These are phyloP conservation scores for Candida vaughaniae DNA, from an alignment of 805 yeast species.

Conservation along the genomic window DNA sequence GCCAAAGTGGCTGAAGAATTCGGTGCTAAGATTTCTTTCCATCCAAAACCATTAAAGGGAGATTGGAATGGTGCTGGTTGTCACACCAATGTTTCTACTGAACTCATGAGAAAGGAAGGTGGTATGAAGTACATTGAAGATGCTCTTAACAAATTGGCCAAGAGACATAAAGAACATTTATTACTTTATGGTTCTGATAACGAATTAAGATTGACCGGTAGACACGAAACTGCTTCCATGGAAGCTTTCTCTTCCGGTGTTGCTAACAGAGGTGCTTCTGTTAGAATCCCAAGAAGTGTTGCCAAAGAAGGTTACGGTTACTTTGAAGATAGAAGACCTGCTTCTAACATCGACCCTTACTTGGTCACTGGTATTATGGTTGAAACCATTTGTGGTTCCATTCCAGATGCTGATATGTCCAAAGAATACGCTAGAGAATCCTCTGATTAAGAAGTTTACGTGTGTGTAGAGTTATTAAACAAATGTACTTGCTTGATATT, in stretches of 20 bases:
- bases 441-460: conserved; percentile 19
- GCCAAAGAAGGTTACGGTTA: conserved; percentile 97
- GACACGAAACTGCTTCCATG: conserved; percentile 97
- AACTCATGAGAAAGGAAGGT: conserved; percentile 87
- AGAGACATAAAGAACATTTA: conserved; percentile 96
- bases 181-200: conserved; percentile 94
- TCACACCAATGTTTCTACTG: conserved; percentile 97
- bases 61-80: conserved; percentile 99
- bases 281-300: conserved; percentile 98
- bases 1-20: conserved; percentile 97
- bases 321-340: conserved; percentile 99
- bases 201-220: conserved; percentile 93
- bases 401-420: conserved; percentile 92
- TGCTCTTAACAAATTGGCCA: conserved; percentile 89
- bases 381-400: conserved; percentile 93
- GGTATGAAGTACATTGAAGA: conserved; percentile 93
- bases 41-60: conserved; percentile 98
- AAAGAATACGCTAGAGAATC: conserved; percentile 82
- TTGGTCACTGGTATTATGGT: conserved; percentile 97
- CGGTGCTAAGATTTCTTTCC: conserved; percentile 97
- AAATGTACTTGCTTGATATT: neutral
- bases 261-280: conserved; percentile 99
- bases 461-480: conserved; percentile 1
- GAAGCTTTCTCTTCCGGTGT: conserved; percentile 92
- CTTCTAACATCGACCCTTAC: conserved; percentile 98